These are phyloP conservation scores for Omphalea diandra DNA, from an alignment of 441 rosid genomes.

Conservation along the genomic window DNA sequence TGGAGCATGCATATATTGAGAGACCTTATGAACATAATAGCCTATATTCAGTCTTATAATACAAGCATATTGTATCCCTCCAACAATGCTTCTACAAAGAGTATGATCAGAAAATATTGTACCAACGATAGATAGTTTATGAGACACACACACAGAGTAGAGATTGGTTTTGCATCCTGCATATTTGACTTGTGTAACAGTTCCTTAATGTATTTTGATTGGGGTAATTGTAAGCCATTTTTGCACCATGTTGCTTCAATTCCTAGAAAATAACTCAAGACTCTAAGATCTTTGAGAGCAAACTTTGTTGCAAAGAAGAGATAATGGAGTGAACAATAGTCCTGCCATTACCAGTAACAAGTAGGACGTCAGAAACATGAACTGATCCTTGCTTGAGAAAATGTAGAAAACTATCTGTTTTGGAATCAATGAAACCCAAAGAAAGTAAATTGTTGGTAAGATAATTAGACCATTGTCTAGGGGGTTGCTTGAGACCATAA, in stretches of 20 bases:
- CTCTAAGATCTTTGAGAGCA: background rate
- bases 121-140: fast-evolving
- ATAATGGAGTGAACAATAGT: no score
- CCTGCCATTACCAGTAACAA: background rate
- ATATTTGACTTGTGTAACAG: background rate
- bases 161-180: background rate
- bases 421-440: background rate
- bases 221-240: fast-evolving
- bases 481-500: background rate
- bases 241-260: background rate
- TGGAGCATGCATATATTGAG: constrained; percentile 1
- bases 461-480: background rate
- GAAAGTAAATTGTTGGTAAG: background rate
- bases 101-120: fast-evolving
- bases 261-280: background rate
- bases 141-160: background rate
- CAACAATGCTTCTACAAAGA: background rate
- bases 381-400: fast-evolving
- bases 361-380: background rate
- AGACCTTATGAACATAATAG: background rate
- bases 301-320: background rate
- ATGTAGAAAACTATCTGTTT: background rate
- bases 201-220: background rate
- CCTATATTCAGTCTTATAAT: background rate
- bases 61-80: background rate